Conservation (phyloP, 1,139 yeast species). For the Saccharomyces hybrid region DNA sequence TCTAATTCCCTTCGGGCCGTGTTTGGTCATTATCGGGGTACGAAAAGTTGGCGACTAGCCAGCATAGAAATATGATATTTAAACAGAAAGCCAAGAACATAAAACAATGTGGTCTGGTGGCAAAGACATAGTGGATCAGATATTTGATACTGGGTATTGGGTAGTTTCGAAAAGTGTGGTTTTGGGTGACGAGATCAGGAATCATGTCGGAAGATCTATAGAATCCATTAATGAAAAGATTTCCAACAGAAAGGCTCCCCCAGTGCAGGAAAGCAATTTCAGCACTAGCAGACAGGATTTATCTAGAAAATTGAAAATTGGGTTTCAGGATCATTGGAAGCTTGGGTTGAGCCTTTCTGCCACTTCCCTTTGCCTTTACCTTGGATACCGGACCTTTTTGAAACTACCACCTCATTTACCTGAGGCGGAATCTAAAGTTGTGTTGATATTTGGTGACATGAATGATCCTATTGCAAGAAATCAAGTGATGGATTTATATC, state of each 20-base stretch:
- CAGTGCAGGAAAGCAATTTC: neutral
- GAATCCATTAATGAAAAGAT: slow-evolving; percentile 1
- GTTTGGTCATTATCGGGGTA: neutral
- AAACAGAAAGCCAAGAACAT: neutral
- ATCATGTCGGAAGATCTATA: slow-evolving; percentile 1
- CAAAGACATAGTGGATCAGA: slow-evolving; percentile 8
- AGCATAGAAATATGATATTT: neutral
- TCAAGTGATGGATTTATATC: slow-evolving; percentile 31
- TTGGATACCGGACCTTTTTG: slow-evolving; percentile 13
- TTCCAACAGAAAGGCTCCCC: neutral
- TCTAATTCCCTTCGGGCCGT: neutral
- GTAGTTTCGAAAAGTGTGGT: slow-evolving; percentile 1
- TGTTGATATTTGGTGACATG: slow-evolving; percentile 30
- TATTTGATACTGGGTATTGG: slow-evolving; percentile 7
- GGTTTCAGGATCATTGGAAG: slow-evolving; percentile 7
- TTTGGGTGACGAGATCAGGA: slow-evolving; percentile 3
- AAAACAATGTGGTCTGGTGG: neutral
- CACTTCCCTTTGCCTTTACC: slow-evolving; percentile 11
- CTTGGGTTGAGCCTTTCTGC: slow-evolving; percentile 16
- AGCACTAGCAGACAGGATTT: neutral
- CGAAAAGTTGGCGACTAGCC: neutral
- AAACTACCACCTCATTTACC: slow-evolving; percentile 19
- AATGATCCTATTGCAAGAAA: slow-evolving; percentile 31
- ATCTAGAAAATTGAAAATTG: neutral
- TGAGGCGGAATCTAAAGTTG: slow-evolving; percentile 18